Base-by-base conservation (phyloP, 169 alveolate genomes). In the Eimeria tenella region DNA sequence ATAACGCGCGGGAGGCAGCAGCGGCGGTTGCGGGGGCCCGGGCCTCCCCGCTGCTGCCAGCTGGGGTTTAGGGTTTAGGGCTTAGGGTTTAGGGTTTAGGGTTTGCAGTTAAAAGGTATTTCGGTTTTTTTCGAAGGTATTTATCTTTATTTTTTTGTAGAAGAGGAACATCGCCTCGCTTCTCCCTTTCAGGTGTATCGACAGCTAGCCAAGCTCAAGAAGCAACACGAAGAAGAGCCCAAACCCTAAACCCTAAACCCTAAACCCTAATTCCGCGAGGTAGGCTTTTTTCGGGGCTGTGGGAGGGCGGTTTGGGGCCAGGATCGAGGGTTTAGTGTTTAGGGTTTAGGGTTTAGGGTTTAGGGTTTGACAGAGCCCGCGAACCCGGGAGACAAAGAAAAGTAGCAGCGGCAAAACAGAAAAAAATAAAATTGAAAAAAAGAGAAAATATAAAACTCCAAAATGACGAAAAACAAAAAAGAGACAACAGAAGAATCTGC, bases 291-390 rank as follows among this genome's bases (percentile, higher is more conserved):
- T n/a, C n/a, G n/a, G n/a, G n/a, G n/a, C n/a, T n/a, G n/a, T n/a
- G n/a, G n/a, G n/a, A n/a, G n/a, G n/a, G n/a, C n/a, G n/a, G n/a
- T n/a, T n/a, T n/a, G n/a, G n/a, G n/a, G n/a, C n/a, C 63, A 10
- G 63, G n/a, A n/a, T n/a, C n/a, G n/a, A 58, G 65, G 65, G 5
- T 58, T 58, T 58, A 58, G 65, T 11, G 65, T 4, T 58, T 4
- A 58, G 2, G 65, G 65, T 63, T 63, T 63, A 63, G 73, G 73
- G 73, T 4, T 63, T 63, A 63, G 73, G 73, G 73, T 63, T 63
- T 63, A 63, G 73, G 73, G 1, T 3, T 8, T 19, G 73, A 19
- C 6, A 9, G 10, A 15, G 71, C 13, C 10, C 42, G 5, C 15
- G 3, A 58, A 58, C 1, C 65, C 73, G 5, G 7, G 5, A 63